phyloP scores from a whole-genome alignment of 2,329 filamentous ascomycete species.

The Cryphonectria nitschkei region DNA sequence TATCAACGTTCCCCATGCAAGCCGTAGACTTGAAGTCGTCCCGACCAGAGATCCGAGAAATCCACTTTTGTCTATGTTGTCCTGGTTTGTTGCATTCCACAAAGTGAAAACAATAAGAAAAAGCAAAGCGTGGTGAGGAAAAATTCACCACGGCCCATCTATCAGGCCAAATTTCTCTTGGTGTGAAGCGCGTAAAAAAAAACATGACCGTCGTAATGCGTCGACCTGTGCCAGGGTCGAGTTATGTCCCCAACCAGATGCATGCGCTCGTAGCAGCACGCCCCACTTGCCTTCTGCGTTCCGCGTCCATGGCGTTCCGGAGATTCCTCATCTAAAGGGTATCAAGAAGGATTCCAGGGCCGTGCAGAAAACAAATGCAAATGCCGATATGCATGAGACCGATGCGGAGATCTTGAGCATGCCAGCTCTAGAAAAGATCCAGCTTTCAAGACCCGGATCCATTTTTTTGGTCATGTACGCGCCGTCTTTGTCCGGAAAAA shows the following conservation, averaged over 20 bases:
- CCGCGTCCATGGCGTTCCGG: slow-evolving; percentile 35
- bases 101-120: slow-evolving; percentile 32
- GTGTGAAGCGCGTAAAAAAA: slow-evolving; percentile 43
- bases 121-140: slow-evolving; percentile 27
- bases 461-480: slow-evolving; percentile 41
- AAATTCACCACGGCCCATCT: slow-evolving; percentile 43
- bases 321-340: slow-evolving; percentile 43
- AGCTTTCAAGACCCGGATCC: slow-evolving; percentile 32
- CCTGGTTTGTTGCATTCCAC: slow-evolving; percentile 37
- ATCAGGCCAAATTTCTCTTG: slow-evolving; percentile 43
- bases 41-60: slow-evolving; percentile 63
- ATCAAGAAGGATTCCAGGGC: slow-evolving; percentile 43
- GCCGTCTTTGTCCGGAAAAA: slow-evolving; percentile 40
- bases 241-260: slow-evolving; percentile 34
- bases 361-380: slow-evolving; percentile 42
- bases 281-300: slow-evolving; percentile 36
- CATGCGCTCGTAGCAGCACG: slow-evolving; percentile 37
- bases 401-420: slow-evolving; percentile 41
- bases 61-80: slow-evolving; percentile 67
- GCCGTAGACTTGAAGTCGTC: slow-evolving; percentile 29
- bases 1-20: slow-evolving; percentile 31
- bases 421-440: slow-evolving; percentile 38
- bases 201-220: slow-evolving; percentile 46
- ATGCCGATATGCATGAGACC: slow-evolving; percentile 43
- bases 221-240: slow-evolving; percentile 38